A percentile compares a stretch with the other conserved stretches of the same genome.
These are phyloP conservation scores for Ormosia emarginata DNA, from an alignment of 306 rosid species.

Conservation along the genomic window DNA sequence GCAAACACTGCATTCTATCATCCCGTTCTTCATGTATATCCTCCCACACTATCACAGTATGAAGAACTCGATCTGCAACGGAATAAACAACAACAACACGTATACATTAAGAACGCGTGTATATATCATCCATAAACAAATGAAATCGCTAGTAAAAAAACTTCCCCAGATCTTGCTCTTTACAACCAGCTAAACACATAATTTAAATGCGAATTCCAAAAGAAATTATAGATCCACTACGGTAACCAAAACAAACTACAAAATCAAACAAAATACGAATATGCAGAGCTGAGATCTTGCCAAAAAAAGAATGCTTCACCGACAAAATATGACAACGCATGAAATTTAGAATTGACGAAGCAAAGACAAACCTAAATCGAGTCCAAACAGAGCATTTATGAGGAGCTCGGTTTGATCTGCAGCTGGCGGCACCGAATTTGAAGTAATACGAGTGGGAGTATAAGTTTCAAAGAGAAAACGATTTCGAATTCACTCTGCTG, in stretches of 20 bases:
- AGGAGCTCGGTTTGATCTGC: conserved; percentile 43
- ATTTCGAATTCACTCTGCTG: conserved; percentile 7
- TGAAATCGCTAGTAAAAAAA: not conserved
- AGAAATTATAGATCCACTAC: conserved; percentile 20
- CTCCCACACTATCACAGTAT: conserved; percentile 32
- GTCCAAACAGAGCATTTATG: conserved; percentile 41
- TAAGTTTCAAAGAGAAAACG: not conserved
- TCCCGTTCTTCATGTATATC: conserved; percentile 64
- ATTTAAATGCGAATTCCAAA: not conserved
- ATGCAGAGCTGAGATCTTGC: conserved; percentile 49
- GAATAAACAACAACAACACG: not conserved
- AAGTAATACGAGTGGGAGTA: not conserved
- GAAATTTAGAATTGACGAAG: not conserved
- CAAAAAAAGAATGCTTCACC: conserved; percentile 1
- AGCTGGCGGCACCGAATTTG: conserved; percentile 24
- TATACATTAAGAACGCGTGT: not conserved
- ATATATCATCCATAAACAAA: not conserved
- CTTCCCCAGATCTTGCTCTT: conserved; percentile 45
- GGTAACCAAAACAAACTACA: not conserved
- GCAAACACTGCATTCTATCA: conserved; percentile 97
- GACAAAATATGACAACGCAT: not conserved
- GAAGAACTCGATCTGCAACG: conserved; percentile 49
- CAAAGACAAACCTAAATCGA: conserved; percentile 42
- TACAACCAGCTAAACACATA: conserved; percentile 1
- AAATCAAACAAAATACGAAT: not conserved